These are phyloP conservation scores for Geosmithia morbida DNA, from an alignment of 2,329 filamentous ascomycete genomes.

Conservation along the genomic window DNA sequence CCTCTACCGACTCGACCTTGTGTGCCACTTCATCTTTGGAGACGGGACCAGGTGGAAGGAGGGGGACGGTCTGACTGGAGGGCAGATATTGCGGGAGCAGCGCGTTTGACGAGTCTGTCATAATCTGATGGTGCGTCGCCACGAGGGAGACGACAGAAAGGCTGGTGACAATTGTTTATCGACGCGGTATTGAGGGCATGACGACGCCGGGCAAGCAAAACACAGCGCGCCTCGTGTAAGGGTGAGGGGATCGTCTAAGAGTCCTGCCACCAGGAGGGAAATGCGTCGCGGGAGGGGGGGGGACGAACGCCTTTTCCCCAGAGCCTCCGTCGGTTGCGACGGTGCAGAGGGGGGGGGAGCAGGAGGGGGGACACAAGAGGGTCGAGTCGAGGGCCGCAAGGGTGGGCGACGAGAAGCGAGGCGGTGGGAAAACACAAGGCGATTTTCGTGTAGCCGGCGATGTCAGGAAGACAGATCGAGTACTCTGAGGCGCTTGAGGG, in stretches of 20 bases:
- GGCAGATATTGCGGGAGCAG: constrained; percentile 40
- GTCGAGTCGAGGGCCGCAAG: constrained; percentile 1
- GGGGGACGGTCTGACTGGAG: constrained; percentile 36
- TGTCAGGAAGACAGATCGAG: constrained; percentile 5
- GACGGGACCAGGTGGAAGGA: constrained; percentile 14
- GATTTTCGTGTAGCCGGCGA: neutral
- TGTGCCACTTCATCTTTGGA: constrained; percentile 25
- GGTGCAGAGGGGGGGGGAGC: constrained; percentile 1
- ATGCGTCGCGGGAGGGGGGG: constrained; percentile 7
- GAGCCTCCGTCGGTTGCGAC: constrained; percentile 2
- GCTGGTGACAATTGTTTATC: constrained; percentile 29
- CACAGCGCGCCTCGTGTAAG: constrained; percentile 20
- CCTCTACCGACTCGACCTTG: constrained; percentile 41
- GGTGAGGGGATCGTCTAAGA: constrained; percentile 7
- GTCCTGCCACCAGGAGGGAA: constrained; percentile 7
- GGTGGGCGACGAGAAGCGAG: constrained; percentile 1
- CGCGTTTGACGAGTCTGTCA: constrained; percentile 43
- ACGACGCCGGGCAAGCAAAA: constrained; percentile 28
- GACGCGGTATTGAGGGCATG: constrained; percentile 41
- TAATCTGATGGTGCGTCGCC: constrained; percentile 39
- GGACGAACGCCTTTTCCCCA: neutral
- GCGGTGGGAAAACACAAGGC: constrained; percentile 2
- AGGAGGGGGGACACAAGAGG: neutral
- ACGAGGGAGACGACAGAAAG: constrained; percentile 17
- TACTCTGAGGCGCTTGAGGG: constrained; percentile 7